Percentiles rank a stretch among this genome's conserved stretches.
These are phyloP conservation scores for Babesia divergens DNA, from an alignment of 169 alveolate species.

Conservation along the genomic window DNA sequence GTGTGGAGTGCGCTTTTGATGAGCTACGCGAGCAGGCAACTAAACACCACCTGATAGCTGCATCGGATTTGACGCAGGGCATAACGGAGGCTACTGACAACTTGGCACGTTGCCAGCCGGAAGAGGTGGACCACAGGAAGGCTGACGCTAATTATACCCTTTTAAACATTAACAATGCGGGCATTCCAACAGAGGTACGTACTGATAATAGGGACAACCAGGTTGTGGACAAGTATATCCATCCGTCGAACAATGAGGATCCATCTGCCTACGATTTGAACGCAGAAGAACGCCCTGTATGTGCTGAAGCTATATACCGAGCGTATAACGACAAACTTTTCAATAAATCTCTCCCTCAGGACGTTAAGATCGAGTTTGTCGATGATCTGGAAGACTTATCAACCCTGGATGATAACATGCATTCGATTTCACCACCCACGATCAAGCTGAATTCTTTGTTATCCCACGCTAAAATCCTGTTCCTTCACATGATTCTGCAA, in stretches of 20 bases:
- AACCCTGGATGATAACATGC: background rate
- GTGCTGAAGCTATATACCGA: conserved; percentile 14
- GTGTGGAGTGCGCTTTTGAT: conserved; percentile 52
- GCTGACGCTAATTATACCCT: background rate
- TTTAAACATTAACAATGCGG: background rate
- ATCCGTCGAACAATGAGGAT: background rate
- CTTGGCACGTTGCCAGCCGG: conserved; percentile 42
- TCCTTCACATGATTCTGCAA: conserved; percentile 42
- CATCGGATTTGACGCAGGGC: conserved; percentile 48
- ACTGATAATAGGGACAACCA: background rate
- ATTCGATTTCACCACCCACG: conserved; percentile 7
- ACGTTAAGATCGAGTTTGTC: conserved; percentile 17
- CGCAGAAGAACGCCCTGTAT: conserved; percentile 1
- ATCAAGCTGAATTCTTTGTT: conserved; percentile 17
- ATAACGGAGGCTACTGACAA: conserved; percentile 29
- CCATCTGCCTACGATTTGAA: background rate
- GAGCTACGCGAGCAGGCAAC: conserved; percentile 59
- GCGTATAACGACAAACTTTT: conserved; percentile 47
- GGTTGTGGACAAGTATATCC: conserved; percentile 8
- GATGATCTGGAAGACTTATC: conserved; percentile 43
- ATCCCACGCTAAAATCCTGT: conserved; percentile 13
- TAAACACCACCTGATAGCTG: conserved; percentile 37
- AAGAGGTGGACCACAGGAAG: conserved; percentile 1
- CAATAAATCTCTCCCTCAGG: conserved; percentile 26
- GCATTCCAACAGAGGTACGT: background rate